Conservation (phyloP, 495 filamentous ascomycete species). For the Trichoderma reesei region DNA sequence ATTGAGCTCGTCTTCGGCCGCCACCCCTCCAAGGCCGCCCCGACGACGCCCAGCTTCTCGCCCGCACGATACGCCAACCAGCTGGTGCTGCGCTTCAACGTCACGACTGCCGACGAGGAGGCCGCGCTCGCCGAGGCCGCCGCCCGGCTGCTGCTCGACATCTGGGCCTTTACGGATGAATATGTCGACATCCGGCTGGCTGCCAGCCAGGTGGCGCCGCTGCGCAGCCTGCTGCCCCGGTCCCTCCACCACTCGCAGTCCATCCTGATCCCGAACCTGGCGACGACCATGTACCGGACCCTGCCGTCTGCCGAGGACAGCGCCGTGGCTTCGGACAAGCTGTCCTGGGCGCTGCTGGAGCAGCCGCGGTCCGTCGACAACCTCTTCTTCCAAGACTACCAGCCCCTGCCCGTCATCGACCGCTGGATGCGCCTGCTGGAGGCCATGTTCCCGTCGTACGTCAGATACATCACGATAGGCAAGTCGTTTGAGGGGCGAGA, state of each 20-base stretch:
- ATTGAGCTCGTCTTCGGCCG: conserved; percentile 55
- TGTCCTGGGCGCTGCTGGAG: conserved; percentile 10
- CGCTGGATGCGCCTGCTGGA: conserved; percentile 80
- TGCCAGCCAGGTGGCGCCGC: conserved; percentile 66
- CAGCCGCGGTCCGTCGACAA: conserved; percentile 33
- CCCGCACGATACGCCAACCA: conserved; percentile 65
- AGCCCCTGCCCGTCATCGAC: conserved; percentile 65
- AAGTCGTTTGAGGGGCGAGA: conserved; percentile 76
- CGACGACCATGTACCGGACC: conserved; percentile 52
- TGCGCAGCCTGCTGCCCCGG: conserved; percentile 70
- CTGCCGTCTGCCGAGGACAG: conserved; percentile 4
- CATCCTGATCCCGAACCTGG: conserved; percentile 71
- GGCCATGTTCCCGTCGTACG: conserved; percentile 77
- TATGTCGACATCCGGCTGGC: conserved; percentile 83
- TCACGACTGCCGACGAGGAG: conserved; percentile 61
- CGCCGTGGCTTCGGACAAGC: background rate
- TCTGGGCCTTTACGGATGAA: conserved; percentile 75
- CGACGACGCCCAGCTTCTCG: conserved; percentile 34
- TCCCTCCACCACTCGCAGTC: conserved; percentile 65
- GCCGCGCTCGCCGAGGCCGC: conserved; percentile 62
- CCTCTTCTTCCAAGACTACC: conserved; percentile 83
- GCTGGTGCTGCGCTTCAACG: conserved; percentile 80
- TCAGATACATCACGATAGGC: conserved; percentile 64
- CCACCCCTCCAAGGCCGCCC: conserved; percentile 21
- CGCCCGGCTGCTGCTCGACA: conserved; percentile 70